Conservation (phyloP, 164 flowering plant species). For the Saururus chinensis region DNA sequence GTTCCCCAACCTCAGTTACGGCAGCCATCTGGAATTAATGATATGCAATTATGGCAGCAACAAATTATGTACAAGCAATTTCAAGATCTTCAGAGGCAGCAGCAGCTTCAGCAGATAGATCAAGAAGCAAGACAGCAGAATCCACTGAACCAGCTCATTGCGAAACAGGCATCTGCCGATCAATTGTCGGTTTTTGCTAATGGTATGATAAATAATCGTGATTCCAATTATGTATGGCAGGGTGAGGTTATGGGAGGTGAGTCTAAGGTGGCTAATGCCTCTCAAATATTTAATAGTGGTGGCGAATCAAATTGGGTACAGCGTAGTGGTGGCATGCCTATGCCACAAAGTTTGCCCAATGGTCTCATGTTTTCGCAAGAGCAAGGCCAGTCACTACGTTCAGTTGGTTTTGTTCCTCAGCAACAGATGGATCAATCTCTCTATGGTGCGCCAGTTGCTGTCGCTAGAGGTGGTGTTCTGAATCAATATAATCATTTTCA, state of each 20-base stretch:
- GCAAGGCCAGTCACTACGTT: conserved; percentile 25
- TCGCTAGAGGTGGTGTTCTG: conserved; percentile 23
- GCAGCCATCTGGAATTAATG: conserved; percentile 40
- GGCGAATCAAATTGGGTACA: conserved; percentile 35
- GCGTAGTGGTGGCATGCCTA: conserved; percentile 28
- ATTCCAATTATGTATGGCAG: conserved; percentile 17
- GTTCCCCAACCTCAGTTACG: conserved; percentile 29
- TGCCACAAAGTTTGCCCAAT: conserved; percentile 35
- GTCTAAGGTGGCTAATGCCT: conserved; percentile 12
- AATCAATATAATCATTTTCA: conserved; percentile 36
- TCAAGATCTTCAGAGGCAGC: conserved; percentile 62
- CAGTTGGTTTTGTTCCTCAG: conserved; percentile 40
- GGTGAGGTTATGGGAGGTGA: conserved; percentile 17
- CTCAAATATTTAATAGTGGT: conserved; percentile 29
- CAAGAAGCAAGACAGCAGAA: conserved; percentile 37
- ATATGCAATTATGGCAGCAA: conserved; percentile 51
- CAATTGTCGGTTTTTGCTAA: conserved; percentile 31
- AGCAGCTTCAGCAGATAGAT: conserved; percentile 46
- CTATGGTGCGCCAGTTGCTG: conserved; percentile 45
- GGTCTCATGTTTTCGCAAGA: conserved; percentile 29
- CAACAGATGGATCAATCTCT: conserved; percentile 46
- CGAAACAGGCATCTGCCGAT: conserved; percentile 31
- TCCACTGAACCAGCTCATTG: conserved; percentile 25
- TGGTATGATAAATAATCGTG: conserved; percentile 29
- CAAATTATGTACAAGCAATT: conserved; percentile 53